A percentile compares a stretch with the other conserved stretches of the same genome.
Evolutionary conservation across 2,329 filamentous ascomycete genomes (phyloP).

Genomic region (Teratosphaeria destructans): DNA sequence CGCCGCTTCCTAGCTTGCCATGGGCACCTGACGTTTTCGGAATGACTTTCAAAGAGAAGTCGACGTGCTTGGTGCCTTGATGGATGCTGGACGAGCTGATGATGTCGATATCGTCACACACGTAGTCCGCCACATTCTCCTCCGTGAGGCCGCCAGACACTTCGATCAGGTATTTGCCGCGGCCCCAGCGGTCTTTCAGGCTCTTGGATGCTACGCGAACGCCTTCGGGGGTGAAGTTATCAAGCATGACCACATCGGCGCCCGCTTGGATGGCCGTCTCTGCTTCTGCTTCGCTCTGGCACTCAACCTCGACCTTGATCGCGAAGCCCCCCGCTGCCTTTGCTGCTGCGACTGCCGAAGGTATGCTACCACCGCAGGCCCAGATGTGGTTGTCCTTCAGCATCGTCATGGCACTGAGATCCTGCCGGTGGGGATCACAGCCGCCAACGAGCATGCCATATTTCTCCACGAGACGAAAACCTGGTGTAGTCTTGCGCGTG

Average conservation of each 20-base stretch:
- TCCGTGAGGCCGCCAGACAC: constrained; percentile 83
- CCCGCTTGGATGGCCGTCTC: constrained; percentile 84
- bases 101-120: constrained; percentile 79
- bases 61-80: constrained; percentile 85
- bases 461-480: constrained; percentile 91
- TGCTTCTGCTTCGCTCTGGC: constrained; percentile 76
- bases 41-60: constrained; percentile 88
- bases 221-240: constrained; percentile 79
- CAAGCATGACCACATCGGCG: constrained; percentile 92
- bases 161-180: constrained; percentile 64
- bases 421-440: constrained; percentile 82
- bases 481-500: constrained; percentile 92
- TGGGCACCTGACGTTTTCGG: constrained; percentile 26
- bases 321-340: constrained; percentile 78
- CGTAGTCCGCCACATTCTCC: constrained; percentile 72
- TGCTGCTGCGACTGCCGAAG: constrained; percentile 72
- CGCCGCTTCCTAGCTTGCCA: constrained; percentile 15
- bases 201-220: constrained; percentile 63
- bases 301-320: constrained; percentile 93
- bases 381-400: constrained; percentile 98
- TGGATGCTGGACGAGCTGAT: constrained; percentile 95
- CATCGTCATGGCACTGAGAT: constrained; percentile 89
- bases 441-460: constrained; percentile 95
- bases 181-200: constrained; percentile 68
- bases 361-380: constrained; percentile 72